Percentiles rank a stretch among this genome's conserved stretches.
phyloP scores from a whole-genome alignment of 2,329 filamentous ascomycete species.

The Trichoderma polysporum region DNA sequence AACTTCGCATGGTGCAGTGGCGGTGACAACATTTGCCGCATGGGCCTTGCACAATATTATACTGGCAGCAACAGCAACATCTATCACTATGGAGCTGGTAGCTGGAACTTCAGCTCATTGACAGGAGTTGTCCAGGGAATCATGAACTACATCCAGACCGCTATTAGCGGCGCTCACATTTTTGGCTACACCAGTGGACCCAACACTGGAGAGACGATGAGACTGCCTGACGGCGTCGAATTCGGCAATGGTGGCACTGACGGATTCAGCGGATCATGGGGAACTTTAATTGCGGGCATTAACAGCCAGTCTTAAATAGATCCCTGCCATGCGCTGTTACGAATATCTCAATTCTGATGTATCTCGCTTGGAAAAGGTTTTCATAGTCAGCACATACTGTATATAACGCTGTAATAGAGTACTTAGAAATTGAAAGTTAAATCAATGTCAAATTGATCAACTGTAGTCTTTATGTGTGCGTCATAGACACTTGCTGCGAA shows the following conservation, averaged over 20 bases:
- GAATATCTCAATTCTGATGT: neutral
- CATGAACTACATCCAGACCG: slow-evolving; percentile 25
- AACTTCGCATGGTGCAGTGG: slow-evolving; percentile 21
- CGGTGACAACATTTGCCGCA: slow-evolving; percentile 13
- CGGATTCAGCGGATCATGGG: slow-evolving; percentile 25
- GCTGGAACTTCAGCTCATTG: slow-evolving; percentile 22
- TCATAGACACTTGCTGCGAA: neutral
- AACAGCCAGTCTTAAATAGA: slow-evolving; percentile 22
- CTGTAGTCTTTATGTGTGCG: neutral
- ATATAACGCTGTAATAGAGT: neutral
- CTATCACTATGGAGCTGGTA: slow-evolving; percentile 22
- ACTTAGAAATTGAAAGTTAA: neutral
- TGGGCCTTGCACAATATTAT: slow-evolving; percentile 21
- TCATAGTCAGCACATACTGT: neutral
- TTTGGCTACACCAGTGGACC: slow-evolving; percentile 24
- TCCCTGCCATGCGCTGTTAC: neutral
- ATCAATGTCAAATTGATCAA: neutral
- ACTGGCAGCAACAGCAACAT: slow-evolving; percentile 21
- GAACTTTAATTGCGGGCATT: slow-evolving; percentile 23
- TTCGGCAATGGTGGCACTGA: slow-evolving; percentile 24
- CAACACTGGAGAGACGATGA: slow-evolving; percentile 19
- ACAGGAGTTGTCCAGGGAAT: slow-evolving; percentile 23
- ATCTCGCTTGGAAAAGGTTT: slow-evolving; percentile 13
- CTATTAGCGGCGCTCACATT: slow-evolving; percentile 18
- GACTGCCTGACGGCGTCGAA: slow-evolving; percentile 20